Base-by-base conservation (phyloP, 2,329 filamentous ascomycete species). In the Aciculosporium take region DNA sequence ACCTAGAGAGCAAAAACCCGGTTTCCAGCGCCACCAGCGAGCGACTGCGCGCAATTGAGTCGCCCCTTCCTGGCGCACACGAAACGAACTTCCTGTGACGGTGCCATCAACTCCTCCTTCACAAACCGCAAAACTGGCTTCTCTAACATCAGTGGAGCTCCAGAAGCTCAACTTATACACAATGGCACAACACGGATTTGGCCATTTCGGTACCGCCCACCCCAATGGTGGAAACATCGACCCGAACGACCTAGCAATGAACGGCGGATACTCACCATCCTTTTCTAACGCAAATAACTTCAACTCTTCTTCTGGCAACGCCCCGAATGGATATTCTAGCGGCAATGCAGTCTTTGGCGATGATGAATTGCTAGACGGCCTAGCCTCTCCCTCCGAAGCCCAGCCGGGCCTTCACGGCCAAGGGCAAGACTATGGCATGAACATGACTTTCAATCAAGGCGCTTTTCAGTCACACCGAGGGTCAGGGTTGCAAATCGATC, bases 301-400 rank as follows among this genome's bases (percentile, higher is more conserved):
- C 52, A 78, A 80, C 59, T 65, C 70, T n/a, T 65, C 64, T 48
- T 64, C 65, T 20, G 67, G 61, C 53, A 81, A 74, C 55, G 68
- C 79, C 49, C 71, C 74, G 25, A 79, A 77, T 44, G 81, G 75
- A 58, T 94, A 87, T 65, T 81, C 81, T 35, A 79, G 79, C 51
- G 82, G 81, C 45, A 82, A 81, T 46, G 82, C 84, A 9, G 73
- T 81, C 31, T 88, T 94, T 49, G 81, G 77, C 47, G 89, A 94
- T 49, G 89, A 95, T 48, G 89, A 95, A 57, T 69, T 96, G 36
- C 71, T 89, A 36, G 88, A 94, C 49, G 74, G 74, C 28, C 69
- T 89, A 7, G 71, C 64, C 33, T 71, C 69, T 50, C 69, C 74
- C 24, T 66, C 70, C 24, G 72, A 74, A 34, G 56, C 56, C 28